Base-by-base conservation (phyloP, 306 rosid species). In the Cyamopsis tetragonoloba region DNA sequence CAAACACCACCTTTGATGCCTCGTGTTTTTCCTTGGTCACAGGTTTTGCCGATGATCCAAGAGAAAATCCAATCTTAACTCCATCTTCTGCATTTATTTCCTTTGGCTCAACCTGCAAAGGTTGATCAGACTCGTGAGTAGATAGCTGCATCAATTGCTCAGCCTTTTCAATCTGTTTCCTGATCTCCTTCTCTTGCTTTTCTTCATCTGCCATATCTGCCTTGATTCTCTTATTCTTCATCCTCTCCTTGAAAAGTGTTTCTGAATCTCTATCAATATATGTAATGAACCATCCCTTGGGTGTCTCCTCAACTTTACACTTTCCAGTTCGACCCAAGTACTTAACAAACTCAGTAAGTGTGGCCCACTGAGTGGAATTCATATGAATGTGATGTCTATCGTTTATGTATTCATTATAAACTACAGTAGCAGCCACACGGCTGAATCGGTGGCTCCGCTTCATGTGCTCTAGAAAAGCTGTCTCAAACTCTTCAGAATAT, bases 241-340 rank as follows among this genome's bases (percentile, higher is more conserved):
- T 73, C 78, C 75, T 86, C 67, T 89, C 98, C 77, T 91, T 87
- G 68, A 91, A 89, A 58, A 89, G 83, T 8, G 95, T 82, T 80
- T 88, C 89, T 0, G 93, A 89, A 68, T 87, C 92, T 57, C 86
- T 71, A 55, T 87, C 93, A 8, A 92, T 86, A 24, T 92, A 92
- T 1, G 93, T 92, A n/a, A 92, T 87, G 70, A 92, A 89, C 96
- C 98, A 87, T 63, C 96, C 95, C 73, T 92, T 92, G n/a, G 91
- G 89, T 18, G 98, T 89, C 78, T 92, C 98, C 28, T 92, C 96
- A 19, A 92, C 96, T 77, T 89, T 89, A 46, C 98, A 92, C 74
- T 89, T 82, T 6, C 96, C 91, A 3, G 81, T 86, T 63, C 82
- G 79, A 60, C 98, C 96, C 82, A 92, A 81, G 74, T 92, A 61